Evolutionary conservation across 148 eudicot species (phyloP).

Genomic region (Rhododendron williamsianum): DNA sequence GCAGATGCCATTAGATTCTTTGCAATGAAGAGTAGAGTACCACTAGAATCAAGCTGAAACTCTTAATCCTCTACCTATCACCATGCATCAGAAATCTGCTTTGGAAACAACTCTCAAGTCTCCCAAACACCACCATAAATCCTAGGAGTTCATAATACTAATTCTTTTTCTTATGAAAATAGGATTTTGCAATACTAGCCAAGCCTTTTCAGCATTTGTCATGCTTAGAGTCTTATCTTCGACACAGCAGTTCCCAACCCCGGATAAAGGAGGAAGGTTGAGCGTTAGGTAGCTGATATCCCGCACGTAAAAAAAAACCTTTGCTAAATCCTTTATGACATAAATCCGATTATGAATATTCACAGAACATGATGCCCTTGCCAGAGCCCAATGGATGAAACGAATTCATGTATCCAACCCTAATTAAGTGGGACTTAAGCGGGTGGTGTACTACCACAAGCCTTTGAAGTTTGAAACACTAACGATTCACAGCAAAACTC

Average conservation of each 20-base stretch:
- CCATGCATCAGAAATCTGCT: neutral
- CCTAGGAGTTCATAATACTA: neutral
- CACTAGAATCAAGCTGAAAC: neutral
- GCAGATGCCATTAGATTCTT: neutral
- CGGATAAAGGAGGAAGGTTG: neutral
- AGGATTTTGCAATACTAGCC: constrained; percentile 6
- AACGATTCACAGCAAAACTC: neutral
- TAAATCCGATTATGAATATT: neutral
- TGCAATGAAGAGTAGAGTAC: neutral
- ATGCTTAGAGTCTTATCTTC: neutral
- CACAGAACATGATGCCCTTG: neutral
- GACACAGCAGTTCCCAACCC: neutral
- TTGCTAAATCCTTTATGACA: neutral
- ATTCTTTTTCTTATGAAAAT: neutral
- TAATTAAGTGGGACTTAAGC: neutral
- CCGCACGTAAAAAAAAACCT: neutral
- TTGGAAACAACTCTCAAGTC: neutral
- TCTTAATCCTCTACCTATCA: neutral
- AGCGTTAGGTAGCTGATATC: neutral
- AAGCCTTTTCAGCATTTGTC: neutral
- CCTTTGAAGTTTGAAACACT: constrained; percentile 29
- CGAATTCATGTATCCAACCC: neutral
- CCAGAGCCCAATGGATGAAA: neutral
- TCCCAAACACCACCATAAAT: neutral
- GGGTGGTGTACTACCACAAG: constrained; percentile 13